These are phyloP conservation scores for Peronospora belbahrii DNA, from an alignment of 352 stramenopile genomes.

Conservation along the genomic window DNA sequence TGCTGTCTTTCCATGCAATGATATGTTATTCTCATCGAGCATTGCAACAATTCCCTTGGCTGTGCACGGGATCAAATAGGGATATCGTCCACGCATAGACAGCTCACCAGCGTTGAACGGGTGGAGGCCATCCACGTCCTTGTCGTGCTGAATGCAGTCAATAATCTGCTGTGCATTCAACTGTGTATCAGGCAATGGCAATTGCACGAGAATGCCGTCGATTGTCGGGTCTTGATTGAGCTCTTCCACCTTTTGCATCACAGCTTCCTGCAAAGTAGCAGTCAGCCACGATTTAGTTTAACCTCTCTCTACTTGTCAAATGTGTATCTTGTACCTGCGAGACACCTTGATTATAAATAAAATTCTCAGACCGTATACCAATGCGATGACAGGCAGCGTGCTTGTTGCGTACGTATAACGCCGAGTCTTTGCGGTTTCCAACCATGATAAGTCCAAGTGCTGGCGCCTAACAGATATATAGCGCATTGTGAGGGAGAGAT, in stretches of 20 bases:
- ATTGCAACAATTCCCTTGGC: conserved; percentile 96
- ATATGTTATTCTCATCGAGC: conserved; percentile 83
- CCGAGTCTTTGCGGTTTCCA: conserved; percentile 92
- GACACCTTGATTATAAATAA: conserved; percentile 58
- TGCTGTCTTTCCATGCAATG: conserved; percentile 89
- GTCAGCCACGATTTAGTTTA: background rate
- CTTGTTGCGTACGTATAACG: conserved; percentile 98
- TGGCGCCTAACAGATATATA: conserved; percentile 50
- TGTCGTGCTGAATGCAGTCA: conserved; percentile 87
- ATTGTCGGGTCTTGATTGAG: conserved; percentile 72
- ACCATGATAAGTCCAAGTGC: conserved; percentile 98
- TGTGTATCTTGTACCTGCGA: conserved; percentile 36
- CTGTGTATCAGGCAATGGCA: conserved; percentile 89
- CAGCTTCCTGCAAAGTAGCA: conserved; percentile 27
- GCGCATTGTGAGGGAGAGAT: background rate
- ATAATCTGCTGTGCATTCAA: conserved; percentile 92
- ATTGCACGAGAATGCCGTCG: conserved; percentile 80
- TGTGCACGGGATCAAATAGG: conserved; percentile 93
- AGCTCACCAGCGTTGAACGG: conserved; percentile 95
- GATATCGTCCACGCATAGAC: conserved; percentile 76
- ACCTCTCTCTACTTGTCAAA: background rate
- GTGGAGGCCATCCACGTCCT: conserved; percentile 99
- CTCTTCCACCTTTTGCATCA: conserved; percentile 60
- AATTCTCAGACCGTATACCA: conserved; percentile 90
- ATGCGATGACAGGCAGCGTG: conserved; percentile 91